A percentile compares a stretch with the other conserved stretches of the same genome.
Evolutionary conservation across 495 filamentous ascomycete genomes (phyloP).

Genomic region (Tuber microsphaerosporum): DNA sequence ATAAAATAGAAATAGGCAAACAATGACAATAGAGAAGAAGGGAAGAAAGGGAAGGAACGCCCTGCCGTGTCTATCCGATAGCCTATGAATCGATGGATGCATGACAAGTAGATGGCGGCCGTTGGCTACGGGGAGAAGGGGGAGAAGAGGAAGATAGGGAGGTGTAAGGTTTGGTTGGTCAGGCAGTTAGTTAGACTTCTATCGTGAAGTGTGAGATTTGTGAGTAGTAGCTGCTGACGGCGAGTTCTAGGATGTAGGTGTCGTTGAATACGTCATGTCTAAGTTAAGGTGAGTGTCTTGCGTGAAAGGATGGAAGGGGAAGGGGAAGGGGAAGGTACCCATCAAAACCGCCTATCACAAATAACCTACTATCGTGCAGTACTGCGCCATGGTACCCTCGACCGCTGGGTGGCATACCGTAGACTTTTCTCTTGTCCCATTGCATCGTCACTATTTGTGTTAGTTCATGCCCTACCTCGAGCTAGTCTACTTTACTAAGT

Average conservation of each 20-base stretch:
- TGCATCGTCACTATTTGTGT: slow-evolving; percentile 53
- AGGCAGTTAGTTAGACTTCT: slow-evolving; percentile 49
- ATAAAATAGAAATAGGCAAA: neutral
- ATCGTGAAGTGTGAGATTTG: slow-evolving; percentile 63
- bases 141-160: neutral
- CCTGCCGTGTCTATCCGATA: neutral
- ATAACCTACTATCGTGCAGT: slow-evolving; percentile 54
- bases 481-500: neutral
- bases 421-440: slow-evolving; percentile 57
- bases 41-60: neutral
- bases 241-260: slow-evolving; percentile 57
- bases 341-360: slow-evolving; percentile 59
- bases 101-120: neutral
- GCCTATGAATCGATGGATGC: neutral
- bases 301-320: neutral
- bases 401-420: slow-evolving; percentile 56
- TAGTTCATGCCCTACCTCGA: slow-evolving; percentile 8
- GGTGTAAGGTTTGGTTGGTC: neutral
- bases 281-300: slow-evolving; percentile 22
- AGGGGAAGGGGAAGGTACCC: slow-evolving; percentile 39
- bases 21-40: neutral
- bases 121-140: neutral
- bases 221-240: slow-evolving; percentile 60
- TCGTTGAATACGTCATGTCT: slow-evolving; percentile 57
- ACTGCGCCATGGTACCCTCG: slow-evolving; percentile 59